Evolutionary conservation across 495 filamentous ascomycete genomes (phyloP), one percentile per base, ranked within the genome.

Genomic region (Thozetella sp.): DNA sequence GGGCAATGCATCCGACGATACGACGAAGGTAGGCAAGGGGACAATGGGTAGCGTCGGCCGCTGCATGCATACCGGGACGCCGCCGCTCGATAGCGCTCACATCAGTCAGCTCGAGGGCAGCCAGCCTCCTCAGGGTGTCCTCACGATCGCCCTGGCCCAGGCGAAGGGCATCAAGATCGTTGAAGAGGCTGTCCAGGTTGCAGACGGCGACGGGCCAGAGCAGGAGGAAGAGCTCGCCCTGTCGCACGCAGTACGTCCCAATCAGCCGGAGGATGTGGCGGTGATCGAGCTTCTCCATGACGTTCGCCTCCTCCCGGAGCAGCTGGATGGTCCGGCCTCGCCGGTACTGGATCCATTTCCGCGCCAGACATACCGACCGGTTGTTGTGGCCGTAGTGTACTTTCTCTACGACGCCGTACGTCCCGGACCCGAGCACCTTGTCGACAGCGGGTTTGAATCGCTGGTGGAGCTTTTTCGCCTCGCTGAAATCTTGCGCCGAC

Each of bases 171-270:
- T 78, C 74, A 15, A 80, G 61, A 58, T 78, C 73, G 43, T 63
- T 65, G 25, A 80, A 67, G 19, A 80, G 66, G 37, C 40, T 58
- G 25, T 72, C 64, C 19, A 80, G 66, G 53, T 74, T 75, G 63
- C 76, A 80, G 20, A 70, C 67, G 45, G 76, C 76, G 15, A 71
- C 76, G 15, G 76, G 76, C 69, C 74, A 78, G 2, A 76, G 54
- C n/a, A 79, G 67, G 25, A 80, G 45, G 58, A 67, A 76, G 13
- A 80, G 64, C 15, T 66, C 63, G 23, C 67, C 59, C 2, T 56
- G 53, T 6, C 58, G 65, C 23, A 68, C 56, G 55, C 65, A 72
- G 61, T 78, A 80, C 15, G 76, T 74, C 1, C 76, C 76, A 17
- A 80, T 70, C 1, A 80, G 65, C 57, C 67, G 76, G 53, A 78